Evolutionary conservation across 169 alveolate species (phyloP).

Genomic region (Prorocentrum cordatum): DNA sequence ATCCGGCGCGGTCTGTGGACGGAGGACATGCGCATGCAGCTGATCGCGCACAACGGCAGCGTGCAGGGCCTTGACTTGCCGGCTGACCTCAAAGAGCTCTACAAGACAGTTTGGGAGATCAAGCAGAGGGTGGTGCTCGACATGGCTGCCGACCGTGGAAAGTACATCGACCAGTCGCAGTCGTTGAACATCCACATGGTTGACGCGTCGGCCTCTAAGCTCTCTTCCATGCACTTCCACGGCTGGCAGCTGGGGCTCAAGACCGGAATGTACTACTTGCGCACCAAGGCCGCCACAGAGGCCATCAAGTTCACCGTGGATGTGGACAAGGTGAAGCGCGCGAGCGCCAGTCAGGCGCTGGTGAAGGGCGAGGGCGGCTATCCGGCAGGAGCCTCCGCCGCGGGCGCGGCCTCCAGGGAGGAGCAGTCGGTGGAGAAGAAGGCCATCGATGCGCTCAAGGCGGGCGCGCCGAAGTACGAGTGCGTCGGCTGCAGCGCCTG

Average conservation of each 20-base stretch:
- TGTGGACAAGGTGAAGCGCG: conserved; percentile 1
- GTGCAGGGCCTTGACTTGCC: conserved; percentile 86
- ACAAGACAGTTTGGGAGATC: conserved; percentile 98
- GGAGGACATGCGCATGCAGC: conserved; percentile 86
- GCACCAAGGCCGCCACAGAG: conserved; percentile 96
- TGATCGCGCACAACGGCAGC: conserved; percentile 93
- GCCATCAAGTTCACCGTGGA: conserved; percentile 95
- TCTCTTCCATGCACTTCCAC: conserved; percentile 96
- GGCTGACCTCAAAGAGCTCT: conserved; percentile 81
- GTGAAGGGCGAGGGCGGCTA: background rate
- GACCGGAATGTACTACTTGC: conserved; percentile 92
- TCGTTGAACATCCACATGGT: conserved; percentile 70
- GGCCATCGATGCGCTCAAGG: background rate
- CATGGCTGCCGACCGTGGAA: conserved; percentile 91
- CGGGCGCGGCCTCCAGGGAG: too few relatives aligned
- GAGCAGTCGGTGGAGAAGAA: too few relatives aligned
- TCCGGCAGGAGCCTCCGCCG: too few relatives aligned
- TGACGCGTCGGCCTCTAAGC: too few relatives aligned
- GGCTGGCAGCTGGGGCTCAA: conserved; percentile 97
- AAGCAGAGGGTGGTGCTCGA: conserved; percentile 91
- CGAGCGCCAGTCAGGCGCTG: background rate
- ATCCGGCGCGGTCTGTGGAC: conserved; percentile 91
- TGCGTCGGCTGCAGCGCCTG: conserved; percentile 34
- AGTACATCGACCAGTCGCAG: conserved; percentile 80
- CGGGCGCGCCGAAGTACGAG: background rate